These are phyloP conservation scores for Didymella pinodella DNA, from an alignment of 2,329 filamentous ascomycete species.

Conservation along the genomic window DNA sequence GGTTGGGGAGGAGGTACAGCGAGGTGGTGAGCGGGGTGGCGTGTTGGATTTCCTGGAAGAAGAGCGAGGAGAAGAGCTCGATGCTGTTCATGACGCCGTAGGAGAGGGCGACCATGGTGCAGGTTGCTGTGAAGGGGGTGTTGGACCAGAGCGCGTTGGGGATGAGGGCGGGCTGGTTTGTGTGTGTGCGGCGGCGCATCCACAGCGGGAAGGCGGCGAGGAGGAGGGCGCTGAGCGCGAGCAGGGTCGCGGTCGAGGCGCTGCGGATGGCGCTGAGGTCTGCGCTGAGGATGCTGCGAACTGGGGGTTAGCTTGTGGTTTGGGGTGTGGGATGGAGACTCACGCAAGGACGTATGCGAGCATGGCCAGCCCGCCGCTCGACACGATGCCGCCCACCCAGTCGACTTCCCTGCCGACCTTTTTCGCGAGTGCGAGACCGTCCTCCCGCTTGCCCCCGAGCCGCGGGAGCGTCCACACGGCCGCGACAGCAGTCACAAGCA, in stretches of 20 bases:
- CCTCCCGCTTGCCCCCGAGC: slow-evolving; percentile 17
- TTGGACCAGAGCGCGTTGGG: slow-evolving; percentile 62
- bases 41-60: slow-evolving; percentile 54
- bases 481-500: slow-evolving; percentile 48
- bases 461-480: slow-evolving; percentile 41
- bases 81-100: slow-evolving; percentile 49
- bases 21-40: slow-evolving; percentile 45
- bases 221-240: slow-evolving; percentile 35
- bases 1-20: slow-evolving; percentile 55
- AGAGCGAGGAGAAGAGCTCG: slow-evolving; percentile 54
- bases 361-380: slow-evolving; percentile 34
- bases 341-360: slow-evolving; percentile 39
- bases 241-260: slow-evolving; percentile 32
- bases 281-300: slow-evolving; percentile 33
- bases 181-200: slow-evolving; percentile 40
- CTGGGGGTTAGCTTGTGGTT: too few species aligned
- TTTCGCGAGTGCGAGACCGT: slow-evolving; percentile 11
- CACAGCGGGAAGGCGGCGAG: slow-evolving; percentile 40
- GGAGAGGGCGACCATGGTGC: slow-evolving; percentile 54
- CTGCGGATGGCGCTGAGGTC: slow-evolving; percentile 35
- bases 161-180: slow-evolving; percentile 34
- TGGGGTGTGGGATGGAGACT: slow-evolving; percentile 5
- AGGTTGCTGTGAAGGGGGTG: slow-evolving; percentile 62
- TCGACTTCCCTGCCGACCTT: slow-evolving; percentile 37
- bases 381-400: slow-evolving; percentile 41